Conservation (phyloP, 768 basidiomycete genomes). For the Calocybe gangraenosa region DNA sequence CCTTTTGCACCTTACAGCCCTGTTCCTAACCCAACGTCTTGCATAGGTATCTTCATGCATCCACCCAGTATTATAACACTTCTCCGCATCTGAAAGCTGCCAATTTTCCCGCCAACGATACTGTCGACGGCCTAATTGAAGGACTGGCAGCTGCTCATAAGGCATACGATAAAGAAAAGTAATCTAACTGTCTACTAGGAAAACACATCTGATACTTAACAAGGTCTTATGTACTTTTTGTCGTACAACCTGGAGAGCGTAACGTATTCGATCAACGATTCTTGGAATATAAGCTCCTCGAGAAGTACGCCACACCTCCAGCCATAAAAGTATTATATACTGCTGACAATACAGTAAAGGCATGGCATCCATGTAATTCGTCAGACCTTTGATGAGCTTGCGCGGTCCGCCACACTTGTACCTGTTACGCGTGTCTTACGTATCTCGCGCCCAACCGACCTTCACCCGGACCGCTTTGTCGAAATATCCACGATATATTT, state of each 20-base stretch:
- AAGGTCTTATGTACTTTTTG: constrained; percentile 68
- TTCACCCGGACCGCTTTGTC: constrained; percentile 28
- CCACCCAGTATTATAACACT: constrained; percentile 63
- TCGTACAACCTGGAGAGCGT: constrained; percentile 84
- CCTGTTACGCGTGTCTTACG: constrained; percentile 38
- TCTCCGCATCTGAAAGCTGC: constrained; percentile 47
- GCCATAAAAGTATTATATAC: neutral
- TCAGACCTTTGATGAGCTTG: constrained; percentile 72
- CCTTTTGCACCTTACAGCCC: neutral
- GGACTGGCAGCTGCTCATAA: constrained; percentile 81
- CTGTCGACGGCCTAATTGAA: constrained; percentile 61
- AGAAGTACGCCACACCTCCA: constrained; percentile 42
- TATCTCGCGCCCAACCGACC: constrained; percentile 31
- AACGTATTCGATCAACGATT: constrained; percentile 94
- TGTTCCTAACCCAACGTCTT: constrained; percentile 2
- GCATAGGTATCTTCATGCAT: constrained; percentile 58
- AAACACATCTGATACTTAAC: neutral
- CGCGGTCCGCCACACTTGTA: constrained; percentile 50
- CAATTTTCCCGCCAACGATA: constrained; percentile 72
- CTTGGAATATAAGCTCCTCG: constrained; percentile 83
- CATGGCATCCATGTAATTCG: constrained; percentile 66
- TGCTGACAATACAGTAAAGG: constrained; percentile 30
- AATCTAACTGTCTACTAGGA: constrained; percentile 7
- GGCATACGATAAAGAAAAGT: constrained; percentile 61
- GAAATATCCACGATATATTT: constrained; percentile 91